Conservation (phyloP, 2,329 filamentous ascomycete species). For the Claviceps purpurea region DNA sequence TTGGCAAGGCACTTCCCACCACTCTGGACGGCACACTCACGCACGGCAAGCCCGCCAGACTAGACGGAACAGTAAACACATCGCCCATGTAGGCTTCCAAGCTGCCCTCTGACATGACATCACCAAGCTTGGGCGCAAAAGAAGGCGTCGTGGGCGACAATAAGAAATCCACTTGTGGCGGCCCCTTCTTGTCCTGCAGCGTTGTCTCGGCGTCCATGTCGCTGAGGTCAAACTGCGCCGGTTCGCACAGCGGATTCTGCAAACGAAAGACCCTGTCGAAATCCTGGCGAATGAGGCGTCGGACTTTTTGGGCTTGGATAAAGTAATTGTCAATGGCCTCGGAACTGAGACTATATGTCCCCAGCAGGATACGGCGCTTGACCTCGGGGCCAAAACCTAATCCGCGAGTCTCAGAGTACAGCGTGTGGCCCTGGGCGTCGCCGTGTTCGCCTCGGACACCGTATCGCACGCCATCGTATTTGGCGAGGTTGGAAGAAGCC, state of each 20-base stretch:
- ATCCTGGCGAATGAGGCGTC: slow-evolving; percentile 70
- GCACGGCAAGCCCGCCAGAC: slow-evolving; percentile 78
- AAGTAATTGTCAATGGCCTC: slow-evolving; percentile 95
- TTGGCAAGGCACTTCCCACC: slow-evolving; percentile 19
- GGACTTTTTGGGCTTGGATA: slow-evolving; percentile 78
- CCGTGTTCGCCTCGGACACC: slow-evolving; percentile 44
- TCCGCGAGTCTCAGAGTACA: slow-evolving; percentile 67
- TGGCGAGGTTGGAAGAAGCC: slow-evolving; percentile 88
- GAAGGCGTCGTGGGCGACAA: slow-evolving; percentile 79
- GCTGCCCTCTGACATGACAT: slow-evolving; percentile 39
- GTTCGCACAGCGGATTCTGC: slow-evolving; percentile 51
- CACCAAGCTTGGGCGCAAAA: slow-evolving; percentile 50
- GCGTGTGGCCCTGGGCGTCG: slow-evolving; percentile 44
- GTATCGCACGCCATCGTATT: slow-evolving; percentile 95
- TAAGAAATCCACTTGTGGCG: slow-evolving; percentile 65
- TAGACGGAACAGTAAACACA: slow-evolving; percentile 90
- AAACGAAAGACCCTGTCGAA: slow-evolving; percentile 68
- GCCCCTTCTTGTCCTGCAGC: slow-evolving; percentile 43
- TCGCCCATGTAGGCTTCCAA: slow-evolving; percentile 85
- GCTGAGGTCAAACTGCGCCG: slow-evolving; percentile 41
- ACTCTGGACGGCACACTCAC: slow-evolving; percentile 56
- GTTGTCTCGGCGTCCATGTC: slow-evolving; percentile 41
- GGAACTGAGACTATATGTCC: slow-evolving; percentile 80
- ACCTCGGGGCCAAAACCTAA: slow-evolving; percentile 74
- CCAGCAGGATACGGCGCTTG: slow-evolving; percentile 72